Evolutionary conservation across 2,329 filamentous ascomycete species (phyloP).

Genomic region (Xylariales sp.): DNA sequence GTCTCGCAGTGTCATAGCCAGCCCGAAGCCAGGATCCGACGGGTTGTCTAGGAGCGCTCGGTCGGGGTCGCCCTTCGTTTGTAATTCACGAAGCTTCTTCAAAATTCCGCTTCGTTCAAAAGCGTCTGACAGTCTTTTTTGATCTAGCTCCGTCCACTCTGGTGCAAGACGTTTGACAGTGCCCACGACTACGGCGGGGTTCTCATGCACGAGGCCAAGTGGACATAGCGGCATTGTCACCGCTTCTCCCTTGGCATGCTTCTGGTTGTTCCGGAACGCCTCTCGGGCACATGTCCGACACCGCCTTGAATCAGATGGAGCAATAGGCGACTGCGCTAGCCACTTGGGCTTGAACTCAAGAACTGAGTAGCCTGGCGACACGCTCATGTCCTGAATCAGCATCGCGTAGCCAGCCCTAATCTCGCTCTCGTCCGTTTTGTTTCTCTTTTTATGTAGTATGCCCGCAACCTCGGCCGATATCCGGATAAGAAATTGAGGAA

Average conservation of each 20-base stretch:
- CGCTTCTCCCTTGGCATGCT: conserved; percentile 52
- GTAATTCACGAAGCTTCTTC: conserved; percentile 49
- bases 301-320: conserved; percentile 69
- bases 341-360: conserved; percentile 89
- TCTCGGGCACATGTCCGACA: conserved; percentile 80
- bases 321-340: conserved; percentile 80
- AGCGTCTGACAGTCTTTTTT: conserved; percentile 52
- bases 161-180: conserved; percentile 57
- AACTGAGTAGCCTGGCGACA: conserved; percentile 54
- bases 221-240: conserved; percentile 67
- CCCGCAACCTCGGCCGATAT: conserved; percentile 58
- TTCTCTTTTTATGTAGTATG: conserved; percentile 59
- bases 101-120: conserved; percentile 55
- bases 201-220: conserved; percentile 68
- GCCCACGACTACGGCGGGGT: conserved; percentile 57
- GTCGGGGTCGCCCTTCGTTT: conserved; percentile 55
- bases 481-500: conserved; percentile 48
- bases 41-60: conserved; percentile 58
- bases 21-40: conserved; percentile 62
- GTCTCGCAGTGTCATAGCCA: conserved; percentile 85
- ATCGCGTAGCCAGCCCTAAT: conserved; percentile 72
- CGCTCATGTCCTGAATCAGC: conserved; percentile 79
- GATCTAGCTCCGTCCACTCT: conserved; percentile 47
- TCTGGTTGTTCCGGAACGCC: conserved; percentile 59
- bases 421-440: conserved; percentile 56